Conservation (phyloP, 164 flowering plant species). For the Taxillus chinensis region DNA sequence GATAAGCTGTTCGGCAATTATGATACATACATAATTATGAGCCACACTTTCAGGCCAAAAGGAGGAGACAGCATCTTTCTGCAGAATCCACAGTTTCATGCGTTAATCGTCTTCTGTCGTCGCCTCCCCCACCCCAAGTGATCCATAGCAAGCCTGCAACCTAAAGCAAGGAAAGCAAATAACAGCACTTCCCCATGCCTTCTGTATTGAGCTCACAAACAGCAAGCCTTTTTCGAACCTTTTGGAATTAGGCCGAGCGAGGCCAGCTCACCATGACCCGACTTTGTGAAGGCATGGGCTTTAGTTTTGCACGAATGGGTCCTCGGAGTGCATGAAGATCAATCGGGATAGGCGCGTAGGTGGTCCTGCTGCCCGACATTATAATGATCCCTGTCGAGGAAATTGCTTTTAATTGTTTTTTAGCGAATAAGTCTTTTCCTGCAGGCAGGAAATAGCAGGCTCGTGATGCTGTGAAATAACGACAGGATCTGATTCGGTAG, state of each 20-base stretch:
- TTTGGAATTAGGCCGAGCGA: slow-evolving; percentile 13
- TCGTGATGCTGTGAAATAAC: slow-evolving; percentile 5
- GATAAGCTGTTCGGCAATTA: no score
- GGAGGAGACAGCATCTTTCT: slow-evolving; percentile 10
- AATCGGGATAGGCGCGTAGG: no score
- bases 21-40: not conserved
- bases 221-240: not conserved
- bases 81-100: not conserved
- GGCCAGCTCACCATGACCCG: slow-evolving; percentile 12
- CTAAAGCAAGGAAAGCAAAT: slow-evolving; percentile 11
- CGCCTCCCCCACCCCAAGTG: not conserved
- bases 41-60: slow-evolving; percentile 7
- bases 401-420: not conserved
- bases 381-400: no score
- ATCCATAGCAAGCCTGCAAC: slow-evolving; percentile 10
- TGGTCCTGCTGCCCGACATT: no score
- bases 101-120: not conserved
- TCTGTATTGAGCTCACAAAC: not conserved
- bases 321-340: not conserved
- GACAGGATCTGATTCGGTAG: not conserved
- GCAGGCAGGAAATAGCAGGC: not conserved
- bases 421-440: not conserved
- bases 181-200: slow-evolving; percentile 5
- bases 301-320: slow-evolving; percentile 1
- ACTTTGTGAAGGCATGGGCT: slow-evolving; percentile 10